These are phyloP conservation scores for Aspergillus sclerotiicarbonarius DNA, from an alignment of 495 filamentous ascomycete species.

Conservation along the genomic window DNA sequence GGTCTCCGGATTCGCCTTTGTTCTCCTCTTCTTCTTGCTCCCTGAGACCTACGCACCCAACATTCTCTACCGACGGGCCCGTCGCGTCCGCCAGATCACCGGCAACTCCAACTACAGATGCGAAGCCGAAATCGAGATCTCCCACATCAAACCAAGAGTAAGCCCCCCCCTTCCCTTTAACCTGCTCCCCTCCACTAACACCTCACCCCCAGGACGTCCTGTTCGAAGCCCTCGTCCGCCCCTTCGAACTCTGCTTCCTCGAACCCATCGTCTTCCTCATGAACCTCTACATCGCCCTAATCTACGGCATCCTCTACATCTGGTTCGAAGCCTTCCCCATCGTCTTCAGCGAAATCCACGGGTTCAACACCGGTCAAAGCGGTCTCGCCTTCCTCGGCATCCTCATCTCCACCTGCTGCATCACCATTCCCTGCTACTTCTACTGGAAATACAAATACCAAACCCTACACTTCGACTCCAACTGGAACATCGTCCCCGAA, in stretches of 20 bases:
- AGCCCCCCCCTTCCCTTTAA: background rate
- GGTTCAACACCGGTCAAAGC: conserved; percentile 44
- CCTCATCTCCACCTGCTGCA: conserved; percentile 34
- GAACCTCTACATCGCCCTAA: conserved; percentile 53
- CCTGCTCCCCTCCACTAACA: background rate
- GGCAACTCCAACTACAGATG: conserved; percentile 30
- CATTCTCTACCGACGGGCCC: conserved; percentile 54
- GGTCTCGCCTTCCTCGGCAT: conserved; percentile 54
- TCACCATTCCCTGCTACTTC: conserved; percentile 47
- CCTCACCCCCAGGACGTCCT: conserved; percentile 23
- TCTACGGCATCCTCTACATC: conserved; percentile 55
- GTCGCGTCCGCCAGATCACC: conserved; percentile 43
- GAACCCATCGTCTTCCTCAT: conserved; percentile 53
- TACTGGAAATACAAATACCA: conserved; percentile 39
- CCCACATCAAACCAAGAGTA: conserved; percentile 24
- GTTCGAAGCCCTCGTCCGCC: conserved; percentile 38
- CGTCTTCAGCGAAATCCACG: conserved; percentile 48
- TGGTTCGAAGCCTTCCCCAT: conserved; percentile 60
- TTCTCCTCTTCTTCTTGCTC: conserved; percentile 50
- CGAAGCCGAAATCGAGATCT: conserved; percentile 42
- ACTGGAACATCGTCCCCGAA: conserved; percentile 37
- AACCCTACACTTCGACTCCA: conserved; percentile 37
- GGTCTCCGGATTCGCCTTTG: conserved; percentile 42
- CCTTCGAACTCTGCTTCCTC: conserved; percentile 42
- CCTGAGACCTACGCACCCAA: conserved; percentile 58